Evolutionary conservation across 1,284 basidiomycete genomes (phyloP).

Genomic region (Ustilago xerochloae): DNA sequence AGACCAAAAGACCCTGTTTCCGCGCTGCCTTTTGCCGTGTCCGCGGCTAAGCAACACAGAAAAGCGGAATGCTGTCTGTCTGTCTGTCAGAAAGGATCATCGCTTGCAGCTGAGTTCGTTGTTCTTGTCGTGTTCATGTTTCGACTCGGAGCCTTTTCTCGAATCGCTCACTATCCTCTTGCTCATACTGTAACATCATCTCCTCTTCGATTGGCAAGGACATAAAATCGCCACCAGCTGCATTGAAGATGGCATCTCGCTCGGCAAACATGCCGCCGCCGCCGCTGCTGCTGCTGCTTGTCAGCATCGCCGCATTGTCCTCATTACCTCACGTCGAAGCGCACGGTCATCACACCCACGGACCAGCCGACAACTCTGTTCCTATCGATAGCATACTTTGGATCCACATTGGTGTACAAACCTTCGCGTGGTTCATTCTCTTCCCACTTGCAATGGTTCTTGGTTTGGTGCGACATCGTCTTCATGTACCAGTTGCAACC

Average conservation of each 20-base stretch:
- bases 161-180: not conserved
- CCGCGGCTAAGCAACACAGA: conserved; percentile 1
- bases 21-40: not conserved
- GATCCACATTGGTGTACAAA: conserved; percentile 63
- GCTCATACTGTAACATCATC: too few species aligned
- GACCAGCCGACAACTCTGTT: conserved; percentile 49
- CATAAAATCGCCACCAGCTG: not conserved
- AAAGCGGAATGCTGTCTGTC: too few species aligned
- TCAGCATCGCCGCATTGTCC: conserved; percentile 4
- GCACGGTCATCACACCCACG: conserved; percentile 55
- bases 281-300: conserved; percentile 4
- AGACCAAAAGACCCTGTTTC: not conserved
- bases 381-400: conserved; percentile 65
- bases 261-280: not conserved
- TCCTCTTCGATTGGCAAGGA: too few species aligned
- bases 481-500: conserved; percentile 63
- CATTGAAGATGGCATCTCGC: not conserved
- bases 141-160: not conserved
- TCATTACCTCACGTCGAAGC: conserved; percentile 19
- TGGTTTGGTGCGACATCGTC: conserved; percentile 61
- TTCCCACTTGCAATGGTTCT: conserved; percentile 66
- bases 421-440: conserved; percentile 58
- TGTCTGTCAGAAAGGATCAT: not conserved
- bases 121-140: not conserved
- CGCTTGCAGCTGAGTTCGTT: not conserved